phyloP scores from a whole-genome alignment of 2,329 filamentous ascomycete species.

The Colletotrichum eremochloae region DNA sequence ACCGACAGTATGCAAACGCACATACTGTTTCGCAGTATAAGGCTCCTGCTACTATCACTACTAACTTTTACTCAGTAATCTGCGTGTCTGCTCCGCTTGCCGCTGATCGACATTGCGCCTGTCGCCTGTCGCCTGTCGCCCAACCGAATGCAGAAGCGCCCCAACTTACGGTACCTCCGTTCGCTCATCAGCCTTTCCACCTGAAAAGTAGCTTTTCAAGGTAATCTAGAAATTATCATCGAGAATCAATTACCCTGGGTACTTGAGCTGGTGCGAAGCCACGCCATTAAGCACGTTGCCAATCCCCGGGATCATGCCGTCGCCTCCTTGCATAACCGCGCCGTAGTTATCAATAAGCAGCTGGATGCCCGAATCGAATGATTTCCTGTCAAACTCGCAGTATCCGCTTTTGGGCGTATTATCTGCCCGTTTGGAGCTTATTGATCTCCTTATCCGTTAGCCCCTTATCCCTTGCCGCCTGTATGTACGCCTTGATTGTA shows the following conservation, averaged over 20 bases:
- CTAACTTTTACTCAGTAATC: too few relatives aligned
- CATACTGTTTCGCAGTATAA: not conserved
- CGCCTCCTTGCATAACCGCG: slow-evolving; percentile 65
- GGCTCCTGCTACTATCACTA: too few relatives aligned
- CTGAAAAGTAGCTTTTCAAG: too few relatives aligned
- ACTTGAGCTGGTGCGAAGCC: slow-evolving; percentile 60
- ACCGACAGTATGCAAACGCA: too few relatives aligned
- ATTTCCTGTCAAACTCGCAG: slow-evolving; percentile 68
- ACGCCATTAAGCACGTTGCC: slow-evolving; percentile 62
- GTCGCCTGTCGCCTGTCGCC: too few relatives aligned
- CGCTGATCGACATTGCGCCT: not conserved
- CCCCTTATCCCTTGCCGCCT: slow-evolving; percentile 58
- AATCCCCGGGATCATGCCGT: slow-evolving; percentile 63
- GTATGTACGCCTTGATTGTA: slow-evolving; percentile 64
- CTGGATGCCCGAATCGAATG: slow-evolving; percentile 67
- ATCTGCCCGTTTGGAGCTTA: slow-evolving; percentile 66
- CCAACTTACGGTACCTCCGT: too few relatives aligned
- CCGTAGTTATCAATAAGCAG: slow-evolving; percentile 65
- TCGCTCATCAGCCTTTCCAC: too few relatives aligned
- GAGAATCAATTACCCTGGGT: slow-evolving; percentile 41
- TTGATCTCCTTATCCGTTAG: slow-evolving; percentile 60
- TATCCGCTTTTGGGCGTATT: slow-evolving; percentile 68
- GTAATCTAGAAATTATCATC: too few relatives aligned
- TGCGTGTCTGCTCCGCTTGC: too few relatives aligned
- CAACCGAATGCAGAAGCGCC: too few relatives aligned